Evolutionary conservation across 768 basidiomycete genomes (phyloP), one percentile per base, ranked within the genome.

Genomic region (Trametes coccinea): DNA sequence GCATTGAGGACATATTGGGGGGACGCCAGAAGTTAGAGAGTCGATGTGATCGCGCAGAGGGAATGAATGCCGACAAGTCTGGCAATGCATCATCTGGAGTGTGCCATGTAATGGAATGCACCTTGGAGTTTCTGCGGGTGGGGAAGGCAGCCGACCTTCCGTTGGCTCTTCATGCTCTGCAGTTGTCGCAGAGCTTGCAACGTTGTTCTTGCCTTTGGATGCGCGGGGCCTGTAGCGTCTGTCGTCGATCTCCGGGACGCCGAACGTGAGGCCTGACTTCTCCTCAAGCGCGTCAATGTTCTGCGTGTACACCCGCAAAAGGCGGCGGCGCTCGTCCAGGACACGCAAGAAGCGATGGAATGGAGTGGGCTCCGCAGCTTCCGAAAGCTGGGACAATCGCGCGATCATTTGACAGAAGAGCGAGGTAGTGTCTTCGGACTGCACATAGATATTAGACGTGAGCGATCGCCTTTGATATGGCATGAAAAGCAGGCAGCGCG

Each of bases 91-190:
- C 3, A 79, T 78, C 71, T 89, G 83, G 7, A 97, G 81, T 10
- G 90, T 91, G 61, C 95, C 95, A 70, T 97, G 95, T 0, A 97
- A 80, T 13, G 95, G 95, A 34, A 97, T 92, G 67, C 90, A 92
- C 62, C 90, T 83, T 39, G 93, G 93, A 4, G 82, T 82, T 60
- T 85, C 85, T 44, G 73, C 72, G 7, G 82, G 77, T 14, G 85
- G 82, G 9, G 84, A 82, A 1, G 82, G 78, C 46, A 82, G 75
- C 48, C 83, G 77, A 46, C n/a, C 41, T 10, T 37, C 39, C 10
- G 39, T 39, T 11, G 61, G 45, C 45, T 58, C 61, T 9, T 58
- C 56, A 22, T 48, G 39, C 16, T 29, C 46, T 14, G 45, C 30
- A 22, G 22, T 22, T 22, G 22, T 22, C 22, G 22, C 22, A 17